These are phyloP conservation scores for Alternaria triticina DNA, from an alignment of 2,329 filamentous ascomycete species.

Conservation along the genomic window DNA sequence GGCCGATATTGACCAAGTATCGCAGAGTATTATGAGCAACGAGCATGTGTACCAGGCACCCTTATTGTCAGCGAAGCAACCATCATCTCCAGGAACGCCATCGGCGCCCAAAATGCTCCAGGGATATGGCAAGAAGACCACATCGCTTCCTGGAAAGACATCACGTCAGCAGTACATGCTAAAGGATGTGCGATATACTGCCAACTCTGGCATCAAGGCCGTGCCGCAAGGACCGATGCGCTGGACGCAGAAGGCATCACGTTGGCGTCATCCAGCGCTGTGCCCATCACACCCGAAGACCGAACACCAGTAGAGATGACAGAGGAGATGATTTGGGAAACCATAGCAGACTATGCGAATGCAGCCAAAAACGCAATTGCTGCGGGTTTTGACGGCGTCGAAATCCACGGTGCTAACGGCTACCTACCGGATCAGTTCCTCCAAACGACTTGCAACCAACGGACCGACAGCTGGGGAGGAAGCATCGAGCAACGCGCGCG, in stretches of 20 bases:
- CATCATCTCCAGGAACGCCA: conserved; percentile 54
- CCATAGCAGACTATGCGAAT: conserved; percentile 43
- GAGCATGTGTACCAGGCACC: conserved; percentile 58
- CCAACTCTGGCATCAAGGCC: conserved; percentile 67
- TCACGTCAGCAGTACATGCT: conserved; percentile 65
- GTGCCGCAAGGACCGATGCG: conserved; percentile 53
- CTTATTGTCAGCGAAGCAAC: conserved; percentile 65
- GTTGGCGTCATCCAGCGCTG: conserved; percentile 38
- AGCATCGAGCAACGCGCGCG: conserved; percentile 58
- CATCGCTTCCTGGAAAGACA: conserved; percentile 61
- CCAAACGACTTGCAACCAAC: conserved; percentile 61
- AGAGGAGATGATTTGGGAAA: conserved; percentile 43
- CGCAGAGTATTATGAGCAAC: conserved; percentile 59
- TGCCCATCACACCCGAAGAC: conserved; percentile 36
- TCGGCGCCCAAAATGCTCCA: conserved; percentile 57
- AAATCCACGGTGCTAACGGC: conserved; percentile 64
- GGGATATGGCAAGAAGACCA: conserved; percentile 59
- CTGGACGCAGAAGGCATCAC: conserved; percentile 34
- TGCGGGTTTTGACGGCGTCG: conserved; percentile 67
- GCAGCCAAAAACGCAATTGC: conserved; percentile 54
- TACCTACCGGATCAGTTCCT: conserved; percentile 73
- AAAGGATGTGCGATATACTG: conserved; percentile 64
- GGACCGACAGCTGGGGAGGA: conserved; percentile 57
- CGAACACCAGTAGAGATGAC: conserved; percentile 40
- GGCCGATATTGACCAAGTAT: background rate